Percentiles rank a stretch among this genome's conserved stretches.
phyloP scores from a whole-genome alignment of 2,329 filamentous ascomycete genomes.

The Arthrobotrys megalospora region DNA sequence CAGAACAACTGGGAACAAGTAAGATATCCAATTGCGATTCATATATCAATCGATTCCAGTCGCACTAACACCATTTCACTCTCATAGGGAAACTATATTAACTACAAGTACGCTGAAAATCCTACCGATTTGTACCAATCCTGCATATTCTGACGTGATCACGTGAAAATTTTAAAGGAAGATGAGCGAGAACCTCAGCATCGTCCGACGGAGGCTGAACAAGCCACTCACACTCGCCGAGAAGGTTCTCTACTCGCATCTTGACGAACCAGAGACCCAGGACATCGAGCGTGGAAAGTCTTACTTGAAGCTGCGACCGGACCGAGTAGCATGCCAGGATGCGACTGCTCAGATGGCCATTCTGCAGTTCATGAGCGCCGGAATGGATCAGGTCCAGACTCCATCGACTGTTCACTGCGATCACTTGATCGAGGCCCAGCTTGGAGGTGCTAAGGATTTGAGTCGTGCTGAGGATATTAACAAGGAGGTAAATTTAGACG shows the following conservation, averaged over 20 bases:
- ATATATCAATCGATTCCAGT: neutral
- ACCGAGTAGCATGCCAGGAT: slow-evolving; percentile 99
- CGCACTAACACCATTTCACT: slow-evolving; percentile 63
- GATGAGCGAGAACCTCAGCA: slow-evolving; percentile 96
- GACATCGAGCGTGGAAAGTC: slow-evolving; percentile 96
- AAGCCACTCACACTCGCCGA: slow-evolving; percentile 94
- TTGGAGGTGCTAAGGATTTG: slow-evolving; percentile 94
- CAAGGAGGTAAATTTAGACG: slow-evolving; percentile 76
- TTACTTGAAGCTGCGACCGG: slow-evolving; percentile 95
- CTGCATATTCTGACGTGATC: slow-evolving; percentile 53
- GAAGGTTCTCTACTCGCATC: slow-evolving; percentile 99
- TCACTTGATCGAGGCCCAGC: slow-evolving; percentile 97
- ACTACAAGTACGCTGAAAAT: slow-evolving; percentile 77
- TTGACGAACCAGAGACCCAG: slow-evolving; percentile 95
- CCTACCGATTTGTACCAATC: neutral
- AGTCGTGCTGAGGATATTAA: slow-evolving; percentile 91
- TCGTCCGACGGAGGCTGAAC: slow-evolving; percentile 91
- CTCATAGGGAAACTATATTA: slow-evolving; percentile 86
- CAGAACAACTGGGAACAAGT: slow-evolving; percentile 96
- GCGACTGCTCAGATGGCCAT: slow-evolving; percentile 99
- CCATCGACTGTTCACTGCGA: slow-evolving; percentile 98
- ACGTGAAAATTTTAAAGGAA: slow-evolving; percentile 74
- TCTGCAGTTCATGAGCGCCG: slow-evolving; percentile 99
- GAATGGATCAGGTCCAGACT: slow-evolving; percentile 94
- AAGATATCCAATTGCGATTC: slow-evolving; percentile 62